Base-by-base conservation (phyloP, 768 basidiomycete genomes). In the Podaxis pistillaris region DNA sequence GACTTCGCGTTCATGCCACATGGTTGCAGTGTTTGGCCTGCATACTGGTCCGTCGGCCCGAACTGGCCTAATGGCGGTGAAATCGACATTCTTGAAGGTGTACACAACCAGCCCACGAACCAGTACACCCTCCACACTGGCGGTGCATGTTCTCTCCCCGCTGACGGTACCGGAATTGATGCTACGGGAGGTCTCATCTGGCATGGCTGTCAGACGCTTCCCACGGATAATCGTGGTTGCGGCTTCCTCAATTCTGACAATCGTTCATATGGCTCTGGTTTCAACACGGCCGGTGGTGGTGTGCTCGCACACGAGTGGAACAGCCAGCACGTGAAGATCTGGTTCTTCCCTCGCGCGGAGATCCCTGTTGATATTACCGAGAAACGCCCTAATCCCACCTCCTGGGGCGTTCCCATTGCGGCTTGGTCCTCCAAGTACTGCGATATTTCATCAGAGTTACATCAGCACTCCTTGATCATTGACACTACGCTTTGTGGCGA, bases 31-130 rank as follows among this genome's bases (percentile, higher is more conserved):
- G 81, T 87, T 73, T 74, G 89, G 88, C 72, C 88, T 1, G 80
- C 81, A 26, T 83, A 73, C 56, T 83, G 80, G 79, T 76, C 78
- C 6, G 74, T 78, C 53, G 84, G 84, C 8, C 75, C 79, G 2
- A 69, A 79, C 51, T 87, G 86, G 86, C 85, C 84, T 4, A 17
- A 38, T 22, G 71, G 58, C 24, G 86, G 85, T 73, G 89, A 91
- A 71, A 86, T 90, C 47, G 91, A 93, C 68, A 83, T 90, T 55
- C 70, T 91, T 15, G 91, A 93, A 68, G 87, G 88, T 17, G 88
- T 91, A 58, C 83, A 91, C 67, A 67, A 79, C 33, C 79, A 83
- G 68, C 63, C 73, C 1, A 74, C 68, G 38, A 90, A 92, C 65
- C 88, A 86, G 62, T 82, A 83, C 72, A 84, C 89, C 0, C 75